These are phyloP conservation scores for Neocatenulostroma microsporum DNA, from an alignment of 2,329 filamentous ascomycete genomes.

Conservation along the genomic window DNA sequence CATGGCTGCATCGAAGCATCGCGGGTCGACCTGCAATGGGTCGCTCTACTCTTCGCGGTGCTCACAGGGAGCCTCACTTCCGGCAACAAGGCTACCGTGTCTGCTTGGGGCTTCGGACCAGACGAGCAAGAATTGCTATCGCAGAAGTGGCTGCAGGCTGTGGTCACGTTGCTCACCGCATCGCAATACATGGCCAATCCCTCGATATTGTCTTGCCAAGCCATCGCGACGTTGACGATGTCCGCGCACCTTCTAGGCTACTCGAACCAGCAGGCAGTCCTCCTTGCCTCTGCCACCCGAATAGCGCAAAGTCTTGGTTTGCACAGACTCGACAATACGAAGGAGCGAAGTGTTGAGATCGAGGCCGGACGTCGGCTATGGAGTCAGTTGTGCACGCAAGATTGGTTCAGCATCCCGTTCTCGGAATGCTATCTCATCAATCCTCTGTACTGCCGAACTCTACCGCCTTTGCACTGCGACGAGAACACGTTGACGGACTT, in stretches of 20 bases:
- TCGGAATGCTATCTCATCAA: constrained; percentile 7
- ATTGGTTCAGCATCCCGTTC: constrained; percentile 8
- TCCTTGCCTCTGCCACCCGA: constrained; percentile 8
- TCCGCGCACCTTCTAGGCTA: constrained; percentile 10
- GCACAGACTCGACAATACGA: background rate
- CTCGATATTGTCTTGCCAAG: constrained; percentile 8
- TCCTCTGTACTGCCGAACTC: constrained; percentile 4
- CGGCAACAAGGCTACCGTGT: constrained; percentile 4
- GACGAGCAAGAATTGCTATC: constrained; percentile 5
- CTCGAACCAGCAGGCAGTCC: constrained; percentile 11
- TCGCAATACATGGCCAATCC: constrained; percentile 5
- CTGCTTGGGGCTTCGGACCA: constrained; percentile 2
- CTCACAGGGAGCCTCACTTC: constrained; percentile 7
- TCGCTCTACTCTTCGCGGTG: constrained; percentile 8
- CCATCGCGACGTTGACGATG: constrained; percentile 11
- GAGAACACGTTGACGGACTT: constrained; percentile 4
- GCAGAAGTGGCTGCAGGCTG: constrained; percentile 7
- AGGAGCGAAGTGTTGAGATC: background rate
- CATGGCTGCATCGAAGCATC: constrained; percentile 1
- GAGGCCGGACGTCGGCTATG: constrained; percentile 3
- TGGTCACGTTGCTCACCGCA: constrained; percentile 5
- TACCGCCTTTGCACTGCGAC: constrained; percentile 6
- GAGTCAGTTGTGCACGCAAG: constrained; percentile 4
- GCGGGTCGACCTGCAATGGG: constrained; percentile 8
- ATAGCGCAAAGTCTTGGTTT: constrained; percentile 10